Base-by-base conservation (phyloP, 164 flowering plant genomes). In the Magnolia sinica region DNA sequence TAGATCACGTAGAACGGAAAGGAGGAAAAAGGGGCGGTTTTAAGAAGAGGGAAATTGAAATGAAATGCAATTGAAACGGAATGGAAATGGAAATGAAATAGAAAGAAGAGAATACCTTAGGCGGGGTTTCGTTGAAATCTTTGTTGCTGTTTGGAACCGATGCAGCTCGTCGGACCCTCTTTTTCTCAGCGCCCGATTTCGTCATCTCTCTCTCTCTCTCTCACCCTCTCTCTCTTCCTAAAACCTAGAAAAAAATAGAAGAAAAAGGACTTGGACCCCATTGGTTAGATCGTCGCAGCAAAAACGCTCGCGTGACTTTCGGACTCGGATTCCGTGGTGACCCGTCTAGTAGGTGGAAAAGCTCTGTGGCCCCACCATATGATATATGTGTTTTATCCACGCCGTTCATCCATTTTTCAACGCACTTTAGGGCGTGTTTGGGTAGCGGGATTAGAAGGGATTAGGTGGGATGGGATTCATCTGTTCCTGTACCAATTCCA, bases 161-260 rank as follows among this genome's bases (percentile, higher is more conserved):
- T 29, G 71, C 76, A 6, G 90, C 78, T 78, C 89, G 78, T 9
- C 87, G 89, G 37, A 83, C 82, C 81, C 86, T 87, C 84, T 89
- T 91, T 81, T 91, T 91, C 64, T 91, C 90, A 67, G 86, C 89
- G 31, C 88, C 88, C 1, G 91, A 73, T 82, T 87, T 90, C 91
- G 84, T 90, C 91, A 88, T 88, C 50, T n/a, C 67, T 19, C 50
- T 59, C 75, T 59, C 24, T 59, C 16, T 29, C 2, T 70, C 14
- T 61, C 23, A 1, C 29, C 1, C 8, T 23, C 73, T 19, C 59
- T 70, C 73, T 49, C 16, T 22, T 14, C 24, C 0, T 50, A 9
- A 65, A 65, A 55, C 61, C 61, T 55, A 55, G 61, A 55, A 55
- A 55, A 37, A 55, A 11, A 55, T 3, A 55, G 13, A 55, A 11